These are phyloP conservation scores for Cucumis hystrix DNA, from an alignment of 306 rosid species.

Conservation along the genomic window DNA sequence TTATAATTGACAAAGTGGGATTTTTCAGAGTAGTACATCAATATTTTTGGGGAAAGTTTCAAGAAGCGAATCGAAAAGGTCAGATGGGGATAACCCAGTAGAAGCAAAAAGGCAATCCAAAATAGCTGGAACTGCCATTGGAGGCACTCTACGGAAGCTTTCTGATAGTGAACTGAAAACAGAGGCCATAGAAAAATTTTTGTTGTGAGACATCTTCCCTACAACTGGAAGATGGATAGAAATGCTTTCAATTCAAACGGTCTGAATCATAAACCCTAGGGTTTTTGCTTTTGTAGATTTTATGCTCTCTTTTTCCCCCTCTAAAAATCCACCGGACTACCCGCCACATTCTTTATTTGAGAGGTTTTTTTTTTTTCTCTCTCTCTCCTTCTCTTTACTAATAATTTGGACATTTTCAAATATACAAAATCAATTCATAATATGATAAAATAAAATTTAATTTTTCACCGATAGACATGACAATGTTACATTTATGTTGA, in stretches of 20 bases:
- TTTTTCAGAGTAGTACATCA: slow-evolving; percentile 33
- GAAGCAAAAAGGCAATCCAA: slow-evolving; percentile 62
- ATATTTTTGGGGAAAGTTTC: slow-evolving; percentile 29
- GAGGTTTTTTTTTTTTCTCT: neutral
- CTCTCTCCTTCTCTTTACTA: neutral
- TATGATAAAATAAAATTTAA: too few relatives aligned
- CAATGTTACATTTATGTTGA: too few relatives aligned
- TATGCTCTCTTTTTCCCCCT: neutral
- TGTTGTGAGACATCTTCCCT: slow-evolving; percentile 20
- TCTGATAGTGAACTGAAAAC: slow-evolving; percentile 33
- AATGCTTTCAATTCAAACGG: neutral
- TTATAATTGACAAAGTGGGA: neutral
- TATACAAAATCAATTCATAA: too few relatives aligned
- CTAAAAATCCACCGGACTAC: neutral
- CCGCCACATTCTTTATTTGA: neutral
- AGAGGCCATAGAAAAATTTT: slow-evolving; percentile 26
- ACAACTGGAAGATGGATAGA: neutral
- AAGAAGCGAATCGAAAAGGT: slow-evolving; percentile 50
- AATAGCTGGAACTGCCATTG: slow-evolving; percentile 52
- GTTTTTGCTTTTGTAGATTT: neutral
- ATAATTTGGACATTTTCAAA: too few relatives aligned
- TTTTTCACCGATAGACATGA: too few relatives aligned
- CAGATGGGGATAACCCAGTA: slow-evolving; percentile 40
- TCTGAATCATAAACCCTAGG: slow-evolving; percentile 11
- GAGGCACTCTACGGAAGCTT: slow-evolving; percentile 54